Base-by-base conservation (phyloP, 495 filamentous ascomycete species). In the Cryomyces minteri region DNA sequence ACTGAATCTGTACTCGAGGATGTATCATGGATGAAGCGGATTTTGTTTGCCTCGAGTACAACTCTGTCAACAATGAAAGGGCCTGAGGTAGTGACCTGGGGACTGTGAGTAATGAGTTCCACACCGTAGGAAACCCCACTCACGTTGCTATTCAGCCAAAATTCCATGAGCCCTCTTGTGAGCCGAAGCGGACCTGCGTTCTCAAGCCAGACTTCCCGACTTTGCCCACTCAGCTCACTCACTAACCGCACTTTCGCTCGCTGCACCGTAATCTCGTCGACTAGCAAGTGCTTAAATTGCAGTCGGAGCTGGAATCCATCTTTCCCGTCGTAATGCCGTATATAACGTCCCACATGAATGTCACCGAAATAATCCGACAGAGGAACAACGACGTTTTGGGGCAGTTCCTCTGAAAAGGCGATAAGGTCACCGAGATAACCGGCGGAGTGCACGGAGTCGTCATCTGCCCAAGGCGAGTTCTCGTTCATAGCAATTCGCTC, bases 271-370 rank as follows among this genome's bases (percentile, higher is more conserved):
- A 95, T 69, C 5, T 76, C 67, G 37, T 84, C 83, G 5, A 72
- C 71, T 4, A 94, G 62, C 1, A 94, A 59, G 59, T 84, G 88
- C 32, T 72, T 66, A 41, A 95, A 64, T 32, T 69, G 70, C 7
- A 98, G 54, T 32, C 69, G 67, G 32, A 94, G 58, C 32, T 80
- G 72, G 50, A 93, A 88, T 28, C 85, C 79, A 60, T 96, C 90
- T 51, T 69, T 74, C 25, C 76, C 73, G 4, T 77, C 68, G 39
- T 75, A 73, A 54, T 93, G 83, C 12, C 68, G 63, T 11, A 87
- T 74, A 29, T 75, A 72, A 0, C 75, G 78, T 39, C 84, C 76
- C 4, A 94, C 67, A 30, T 71, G 59, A 7, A 93, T 58, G 43
- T 79, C 69, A 43, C 65, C 71, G 58, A 94, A 93, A 54, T 85